Percentiles rank a stretch among this genome's conserved stretches.
Conservation (phyloP, 2,329 filamentous ascomycete genomes). For the Fragosphaeria purpurea region DNA sequence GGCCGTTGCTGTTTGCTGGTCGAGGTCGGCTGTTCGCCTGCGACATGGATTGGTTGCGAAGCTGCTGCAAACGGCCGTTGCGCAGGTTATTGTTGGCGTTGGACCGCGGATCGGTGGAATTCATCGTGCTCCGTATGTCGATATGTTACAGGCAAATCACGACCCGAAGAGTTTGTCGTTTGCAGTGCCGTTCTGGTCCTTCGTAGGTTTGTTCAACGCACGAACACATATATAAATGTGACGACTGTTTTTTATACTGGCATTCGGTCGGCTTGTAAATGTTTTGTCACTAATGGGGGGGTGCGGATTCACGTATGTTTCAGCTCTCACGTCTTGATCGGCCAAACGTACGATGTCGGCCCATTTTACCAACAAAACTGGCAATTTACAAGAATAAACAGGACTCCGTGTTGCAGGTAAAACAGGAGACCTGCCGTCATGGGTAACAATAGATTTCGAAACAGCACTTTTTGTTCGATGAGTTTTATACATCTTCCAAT, state of each 20-base stretch:
- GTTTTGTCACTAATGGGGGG: neutral
- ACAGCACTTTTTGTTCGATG: no score
- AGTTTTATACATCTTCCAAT: no score
- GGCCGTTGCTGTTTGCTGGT: neutral
- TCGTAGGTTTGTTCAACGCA: neutral
- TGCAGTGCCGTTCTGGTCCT: neutral
- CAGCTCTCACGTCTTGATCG: conserved; percentile 3
- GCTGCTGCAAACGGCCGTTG: conserved; percentile 3
- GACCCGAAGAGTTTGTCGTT: neutral
- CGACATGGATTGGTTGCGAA: conserved; percentile 3
- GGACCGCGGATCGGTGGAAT: conserved; percentile 10
- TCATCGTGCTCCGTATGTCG: conserved; percentile 1
- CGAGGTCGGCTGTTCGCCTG: neutral
- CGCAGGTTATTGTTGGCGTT: conserved; percentile 1
- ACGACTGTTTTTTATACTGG: neutral
- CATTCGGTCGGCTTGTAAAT: no score
- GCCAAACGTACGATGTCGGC: conserved; percentile 11
- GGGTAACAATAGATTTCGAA: no score
- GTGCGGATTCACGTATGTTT: conserved; percentile 9
- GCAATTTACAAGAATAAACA: no score
- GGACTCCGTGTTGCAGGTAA: neutral
- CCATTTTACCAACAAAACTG: neutral
- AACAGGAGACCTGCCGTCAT: neutral
- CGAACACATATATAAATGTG: no score
- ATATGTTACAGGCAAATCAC: neutral